Conservation (phyloP, 345 rosid genomes). For the Euphorbia lathyris region DNA sequence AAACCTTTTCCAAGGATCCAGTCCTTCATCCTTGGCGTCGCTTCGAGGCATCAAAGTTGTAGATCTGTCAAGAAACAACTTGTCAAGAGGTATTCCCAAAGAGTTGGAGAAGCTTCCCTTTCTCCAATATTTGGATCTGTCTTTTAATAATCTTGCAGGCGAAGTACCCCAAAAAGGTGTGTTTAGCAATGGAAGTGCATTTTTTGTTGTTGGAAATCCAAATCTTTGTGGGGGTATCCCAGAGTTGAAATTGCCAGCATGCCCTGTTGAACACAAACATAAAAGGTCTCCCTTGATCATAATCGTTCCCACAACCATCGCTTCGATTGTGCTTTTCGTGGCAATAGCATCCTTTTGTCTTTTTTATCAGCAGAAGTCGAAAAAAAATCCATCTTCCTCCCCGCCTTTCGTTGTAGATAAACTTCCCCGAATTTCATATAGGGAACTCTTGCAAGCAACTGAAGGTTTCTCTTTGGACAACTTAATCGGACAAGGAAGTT, state of each 20-base stretch:
- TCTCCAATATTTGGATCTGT: slow-evolving; percentile 2
- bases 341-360: not conserved
- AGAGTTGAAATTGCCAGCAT: slow-evolving; percentile 1
- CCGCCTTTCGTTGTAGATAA: not conserved
- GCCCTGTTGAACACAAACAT: not conserved
- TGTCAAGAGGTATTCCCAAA: slow-evolving; percentile 12
- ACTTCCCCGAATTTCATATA: not conserved
- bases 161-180: slow-evolving; percentile 13
- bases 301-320: not conserved
- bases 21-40: not conserved
- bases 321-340: not conserved
- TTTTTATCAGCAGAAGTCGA: not conserved
- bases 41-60: slow-evolving; percentile 8
- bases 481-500: slow-evolving; percentile 1
- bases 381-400: not conserved
- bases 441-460: not conserved
- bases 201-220: slow-evolving; percentile 2
- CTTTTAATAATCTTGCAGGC: slow-evolving; percentile 9
- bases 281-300: not conserved
- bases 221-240: slow-evolving; percentile 17
- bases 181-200: slow-evolving; percentile 7
- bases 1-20: slow-evolving; percentile 11
- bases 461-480: not conserved
- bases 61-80: slow-evolving; percentile 13
- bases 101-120: not conserved